Base-by-base conservation (phyloP, 306 rosid genomes). In the Vigna angularis region DNA sequence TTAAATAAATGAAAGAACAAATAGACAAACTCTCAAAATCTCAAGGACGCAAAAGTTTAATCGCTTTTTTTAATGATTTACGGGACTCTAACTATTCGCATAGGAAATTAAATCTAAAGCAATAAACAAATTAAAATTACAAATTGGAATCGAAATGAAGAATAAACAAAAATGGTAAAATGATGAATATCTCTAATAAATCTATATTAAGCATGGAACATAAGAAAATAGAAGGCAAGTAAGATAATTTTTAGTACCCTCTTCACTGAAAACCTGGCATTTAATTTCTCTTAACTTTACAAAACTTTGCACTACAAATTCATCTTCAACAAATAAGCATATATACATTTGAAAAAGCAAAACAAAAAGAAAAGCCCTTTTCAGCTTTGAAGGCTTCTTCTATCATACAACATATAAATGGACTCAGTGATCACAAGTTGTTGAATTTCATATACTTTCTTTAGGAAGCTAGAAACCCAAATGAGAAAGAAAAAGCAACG, bases 271-370 rank as follows among this genome's bases (percentile, higher is more conserved):
- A 36, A 44, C 42, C 53, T 53, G 47, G 59, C 55, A 49, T 24
- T 74, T 45, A 2, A 42, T 42, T 51, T 58, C 58, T 76, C 38
- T 58, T 9, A 16, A 75, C 44, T 15, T 70, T 70, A 58, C 66
- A 82, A 70, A 71, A 50, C 18, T 48, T 55, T 62, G 80, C 84
- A 79, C 70, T 81, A 75, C 80, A 77, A 76, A 66, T 30, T 68
- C 79, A 67, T 67, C 45, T 63, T 62, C 52, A 78, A 67, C 68
- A 81, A 85, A 73, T 57, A 72, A 79, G 67, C 70, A 76, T 84
- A 82, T 88, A 75, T 90, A 87, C 94, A 90, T 61, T 88, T 90
- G 70, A 2, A 26, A 72, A 5, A 79, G 6, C 45, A 69, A 75
- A 26, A 66, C 4, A 17, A 9, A 16, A 62, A 61, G 75, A 70